phyloP scores from a whole-genome alignment of 192 early-diverging fungal species.

The Linnemannia elongata region DNA sequence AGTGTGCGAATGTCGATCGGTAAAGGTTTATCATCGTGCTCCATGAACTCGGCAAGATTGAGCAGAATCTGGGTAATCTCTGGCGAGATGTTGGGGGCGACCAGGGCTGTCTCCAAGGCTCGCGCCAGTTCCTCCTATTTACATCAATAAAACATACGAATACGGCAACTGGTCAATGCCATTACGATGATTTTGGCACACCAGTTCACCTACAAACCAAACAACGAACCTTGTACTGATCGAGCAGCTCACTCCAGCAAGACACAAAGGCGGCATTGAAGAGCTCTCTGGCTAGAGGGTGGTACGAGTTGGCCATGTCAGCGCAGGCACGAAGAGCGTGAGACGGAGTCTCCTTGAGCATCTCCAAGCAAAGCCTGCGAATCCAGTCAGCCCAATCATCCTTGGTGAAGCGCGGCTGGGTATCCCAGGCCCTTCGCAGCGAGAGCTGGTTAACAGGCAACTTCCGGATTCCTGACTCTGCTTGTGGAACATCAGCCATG shows the following conservation, averaged over 20 bases:
- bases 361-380: constrained; percentile 86
- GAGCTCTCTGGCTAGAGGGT: constrained; percentile 85
- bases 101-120: constrained; percentile 86
- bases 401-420: constrained; percentile 86
- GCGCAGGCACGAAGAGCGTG: constrained; percentile 94
- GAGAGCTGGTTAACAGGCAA: constrained; percentile 89
- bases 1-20: constrained; percentile 94
- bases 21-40: constrained; percentile 95
- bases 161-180: neutral
- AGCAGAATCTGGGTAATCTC: constrained; percentile 93
- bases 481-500: constrained; percentile 68
- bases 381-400: constrained; percentile 99
- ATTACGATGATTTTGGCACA: neutral
- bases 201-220: neutral
- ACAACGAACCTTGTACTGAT: constrained; percentile 77
- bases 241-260: constrained; percentile 93
- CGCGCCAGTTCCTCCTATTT: constrained; percentile 82
- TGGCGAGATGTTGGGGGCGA: constrained; percentile 86
- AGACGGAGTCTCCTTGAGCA: constrained; percentile 97
- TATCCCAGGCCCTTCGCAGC: constrained; percentile 90
- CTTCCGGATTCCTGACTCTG: constrained; percentile 74
- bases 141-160: neutral
- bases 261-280: constrained; percentile 99
- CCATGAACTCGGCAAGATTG: constrained; percentile 98
- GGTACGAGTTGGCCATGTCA: constrained; percentile 83